These are phyloP conservation scores for Starmerella powellii DNA, from an alignment of 805 yeast species.

Conservation along the genomic window DNA sequence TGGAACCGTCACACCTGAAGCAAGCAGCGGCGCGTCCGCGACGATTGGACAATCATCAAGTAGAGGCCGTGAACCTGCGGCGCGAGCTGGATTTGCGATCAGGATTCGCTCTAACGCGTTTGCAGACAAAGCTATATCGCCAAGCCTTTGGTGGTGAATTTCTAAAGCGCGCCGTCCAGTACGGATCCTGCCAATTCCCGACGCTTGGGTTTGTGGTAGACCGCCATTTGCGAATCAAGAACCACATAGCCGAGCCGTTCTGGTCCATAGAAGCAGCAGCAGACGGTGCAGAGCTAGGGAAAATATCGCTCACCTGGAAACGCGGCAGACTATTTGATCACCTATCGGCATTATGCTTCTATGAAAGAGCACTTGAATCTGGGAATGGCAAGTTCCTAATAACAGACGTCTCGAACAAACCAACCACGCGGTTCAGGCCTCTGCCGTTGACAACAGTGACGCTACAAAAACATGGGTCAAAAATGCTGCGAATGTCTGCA, in stretches of 20 bases:
- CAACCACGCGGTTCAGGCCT: conserved; percentile 70
- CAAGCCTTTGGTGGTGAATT: conserved; percentile 26
- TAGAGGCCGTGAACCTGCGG: conserved; percentile 76
- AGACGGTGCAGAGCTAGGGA: conserved; percentile 23
- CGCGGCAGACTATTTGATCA: conserved; percentile 64
- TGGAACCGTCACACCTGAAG: conserved; percentile 60
- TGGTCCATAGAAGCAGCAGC: conserved; percentile 56
- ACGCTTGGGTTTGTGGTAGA: conserved; percentile 94
- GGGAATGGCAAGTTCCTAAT: conserved; percentile 41
- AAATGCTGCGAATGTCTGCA: conserved; percentile 62
- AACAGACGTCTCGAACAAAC: conserved; percentile 40
- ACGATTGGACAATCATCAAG: conserved; percentile 50
- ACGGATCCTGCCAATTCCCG: conserved; percentile 94
- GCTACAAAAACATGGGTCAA: conserved; percentile 74
- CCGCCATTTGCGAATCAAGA: conserved; percentile 60
- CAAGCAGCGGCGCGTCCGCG: conserved; percentile 63
- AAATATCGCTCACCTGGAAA: conserved; percentile 49
- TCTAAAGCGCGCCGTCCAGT: conserved; percentile 42
- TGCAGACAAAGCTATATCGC: conserved; percentile 42
- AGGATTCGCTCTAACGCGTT: conserved; percentile 79
- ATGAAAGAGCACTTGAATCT: conserved; percentile 48
- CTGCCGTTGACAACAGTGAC: conserved; percentile 90
- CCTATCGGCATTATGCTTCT: conserved; percentile 47
- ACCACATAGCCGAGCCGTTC: conserved; percentile 63
- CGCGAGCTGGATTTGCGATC: conserved; percentile 79